Base-by-base conservation (phyloP, 208 protist species). In the Acanthamoeba castellanii region DNA sequence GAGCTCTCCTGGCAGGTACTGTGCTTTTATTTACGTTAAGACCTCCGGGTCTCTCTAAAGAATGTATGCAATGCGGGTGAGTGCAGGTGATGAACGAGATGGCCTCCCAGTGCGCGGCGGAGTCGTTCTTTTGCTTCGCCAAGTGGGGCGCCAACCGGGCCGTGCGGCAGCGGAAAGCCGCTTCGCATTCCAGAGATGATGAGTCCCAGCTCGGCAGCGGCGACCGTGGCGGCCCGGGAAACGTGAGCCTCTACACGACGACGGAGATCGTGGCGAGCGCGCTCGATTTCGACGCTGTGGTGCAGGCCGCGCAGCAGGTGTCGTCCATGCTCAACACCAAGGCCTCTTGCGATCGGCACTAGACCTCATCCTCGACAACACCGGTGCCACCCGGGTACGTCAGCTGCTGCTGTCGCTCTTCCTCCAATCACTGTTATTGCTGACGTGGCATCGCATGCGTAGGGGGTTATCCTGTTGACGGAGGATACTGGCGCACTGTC, bases 1-100 rank as follows among this genome's bases (percentile, higher is more conserved):
- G 88, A 93, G 66, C 88, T 93, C 88, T 76, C 61, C 6, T 88
- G 81, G 81, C 81, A 88, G 81, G 27, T 66, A n/a, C 57, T 20
- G 57, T 64, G 13, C 20, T 0, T 27, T 8, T n/a, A 64, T 9
- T 55, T 55, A 55, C 50, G 2, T 42, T 42, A 3, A 4, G 3
- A 1, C 37, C 37, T 42, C 37, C 37, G 37, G 3, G 2, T 42
- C 37, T 42, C 37, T 42, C 37, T 42, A 3, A 42, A 42, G 37
- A 42, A 42, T 42, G 37, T 42, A 42, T 42, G 37, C 37, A 4
- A 42, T 42, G 37, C 37, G 37, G 37, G 3, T 3, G 37, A 42
- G 37, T 42, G 37, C 57, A 64, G 57, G 64, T 72, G n/a, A 72
- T 87, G 50, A n/a, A 42, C 42, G 78, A 13, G 50, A 57, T 87